Percentiles rank a stretch among this genome's conserved stretches.
These are phyloP conservation scores for Chlamydomonas incerta DNA, from an alignment of 139 green algal genomes.

Conservation along the genomic window DNA sequence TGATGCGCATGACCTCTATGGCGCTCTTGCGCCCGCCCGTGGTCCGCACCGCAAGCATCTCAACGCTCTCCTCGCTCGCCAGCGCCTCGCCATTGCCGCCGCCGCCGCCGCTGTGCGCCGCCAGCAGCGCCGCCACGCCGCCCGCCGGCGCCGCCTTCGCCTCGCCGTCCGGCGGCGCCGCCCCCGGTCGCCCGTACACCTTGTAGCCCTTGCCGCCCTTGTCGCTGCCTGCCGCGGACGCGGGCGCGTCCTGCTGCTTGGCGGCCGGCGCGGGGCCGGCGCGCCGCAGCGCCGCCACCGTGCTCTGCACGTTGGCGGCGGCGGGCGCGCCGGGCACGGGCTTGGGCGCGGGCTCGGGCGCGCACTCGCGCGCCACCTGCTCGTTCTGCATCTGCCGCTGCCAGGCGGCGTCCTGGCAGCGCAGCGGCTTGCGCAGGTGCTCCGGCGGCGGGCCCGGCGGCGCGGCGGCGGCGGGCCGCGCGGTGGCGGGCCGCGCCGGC, in stretches of 20 bases:
- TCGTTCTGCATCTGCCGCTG: background rate
- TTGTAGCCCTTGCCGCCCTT: background rate
- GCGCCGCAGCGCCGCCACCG: background rate
- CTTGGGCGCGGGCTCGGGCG: background rate
- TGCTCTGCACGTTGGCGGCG: background rate
- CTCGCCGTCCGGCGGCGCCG: background rate
- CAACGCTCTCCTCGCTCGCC: slow-evolving; percentile 11
- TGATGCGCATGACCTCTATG: slow-evolving; percentile 1
- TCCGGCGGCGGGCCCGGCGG: background rate
- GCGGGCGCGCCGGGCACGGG: slow-evolving; percentile 13
- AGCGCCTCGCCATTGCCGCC: background rate
- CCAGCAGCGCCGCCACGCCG: background rate
- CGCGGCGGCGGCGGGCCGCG: background rate
- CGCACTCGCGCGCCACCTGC: background rate
- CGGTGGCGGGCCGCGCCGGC: background rate
- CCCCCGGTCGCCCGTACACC: background rate
- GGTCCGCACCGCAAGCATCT: slow-evolving; percentile 29
- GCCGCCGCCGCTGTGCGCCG: background rate
- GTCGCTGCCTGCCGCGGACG: background rate
- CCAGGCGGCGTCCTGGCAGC: slow-evolving; percentile 7
- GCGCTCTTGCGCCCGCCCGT: slow-evolving; percentile 1
- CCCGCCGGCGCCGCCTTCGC: background rate
- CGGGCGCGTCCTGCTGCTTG: background rate
- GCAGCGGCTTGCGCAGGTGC: background rate
- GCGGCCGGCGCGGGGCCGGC: no score